phyloP scores from a whole-genome alignment of 371 early-diverging fungal species.

The Mucor saturninus region DNA sequence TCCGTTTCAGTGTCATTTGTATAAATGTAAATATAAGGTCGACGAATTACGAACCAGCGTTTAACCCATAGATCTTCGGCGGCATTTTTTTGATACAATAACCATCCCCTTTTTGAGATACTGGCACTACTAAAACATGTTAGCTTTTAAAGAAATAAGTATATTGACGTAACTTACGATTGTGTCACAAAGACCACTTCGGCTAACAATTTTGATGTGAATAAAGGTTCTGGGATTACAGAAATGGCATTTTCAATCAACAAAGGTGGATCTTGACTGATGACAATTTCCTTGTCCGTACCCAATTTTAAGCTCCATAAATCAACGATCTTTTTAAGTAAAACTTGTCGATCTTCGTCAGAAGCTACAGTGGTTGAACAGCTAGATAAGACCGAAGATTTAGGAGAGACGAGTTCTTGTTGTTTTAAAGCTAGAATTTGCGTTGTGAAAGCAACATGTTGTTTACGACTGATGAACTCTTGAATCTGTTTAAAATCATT shows the following conservation, averaged over 20 bases:
- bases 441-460: constrained; percentile 55
- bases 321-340: constrained; percentile 43
- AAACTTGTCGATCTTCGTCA: constrained; percentile 24
- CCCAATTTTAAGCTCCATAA: constrained; percentile 57
- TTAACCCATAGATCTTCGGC: constrained; percentile 74
- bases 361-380: constrained; percentile 22
- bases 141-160: neutral
- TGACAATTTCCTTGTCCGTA: constrained; percentile 57
- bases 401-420: constrained; percentile 1
- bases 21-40: constrained; percentile 85
- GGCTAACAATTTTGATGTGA: constrained; percentile 53
- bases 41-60: constrained; percentile 84
- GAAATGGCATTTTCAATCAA: neutral
- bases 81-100: constrained; percentile 65
- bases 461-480: constrained; percentile 38
- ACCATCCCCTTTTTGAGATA: constrained; percentile 64
- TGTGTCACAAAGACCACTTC: constrained; percentile 61
- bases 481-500: constrained; percentile 58
- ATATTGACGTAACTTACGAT: constrained; percentile 42
- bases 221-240: constrained; percentile 24
- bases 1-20: constrained; percentile 64
- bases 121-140: constrained; percentile 46
- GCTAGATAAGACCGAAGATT: constrained; percentile 27
- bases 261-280: constrained; percentile 57
- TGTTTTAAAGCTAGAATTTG: constrained; percentile 36